Base-by-base conservation (phyloP, 345 rosid species). In the Viola odorata region DNA sequence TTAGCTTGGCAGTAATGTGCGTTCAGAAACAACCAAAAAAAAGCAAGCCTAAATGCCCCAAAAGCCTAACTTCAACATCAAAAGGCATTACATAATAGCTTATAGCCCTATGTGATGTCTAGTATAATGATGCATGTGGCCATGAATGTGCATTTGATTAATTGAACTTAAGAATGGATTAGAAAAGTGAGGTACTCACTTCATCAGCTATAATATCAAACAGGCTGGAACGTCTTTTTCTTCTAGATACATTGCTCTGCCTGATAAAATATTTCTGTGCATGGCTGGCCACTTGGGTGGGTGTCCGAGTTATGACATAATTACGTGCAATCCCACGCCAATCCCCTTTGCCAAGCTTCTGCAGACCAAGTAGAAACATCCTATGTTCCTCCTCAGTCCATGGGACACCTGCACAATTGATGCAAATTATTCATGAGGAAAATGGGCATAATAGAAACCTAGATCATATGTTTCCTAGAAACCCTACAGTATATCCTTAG, bases 351-450 rank as follows among this genome's bases (percentile, higher is more conserved):
- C 80, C 80, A 55, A 60, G 67, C 54, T 41, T 64, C 40, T 68
- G 65, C 57, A 76, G 57, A n/a, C 76, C 80, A 40, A 61, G 41
- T 52, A 76, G 68, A 57, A 76, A 76, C 60, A 48, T 53, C 61
- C 62, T 54, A 50, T 76, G 80, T 37, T 76, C 80, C 55, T 64
- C 70, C 55, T 68, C 70, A 11, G 80, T 76, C 80, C 80, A 71
- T 42, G 70, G 70, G 57, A 61, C 64, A 45, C 76, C 76, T 72
- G 72, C 64, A 57, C 37, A 11, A 23, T 23, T 23, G 32, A 23
- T 23, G 32, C 32, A 23, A 23, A 23, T 23, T 23, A 23, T 23
- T 23, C 32, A 23, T 2, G 32, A 23, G 32, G 32, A 2, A 23
- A 23, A 23, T 23, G 32, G 32, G 1, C 1, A 23, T 23, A 23